A percentile compares a stretch with the other conserved stretches of the same genome.
Evolutionary conservation across 2,329 filamentous ascomycete genomes (phyloP).

Genomic region (Sporothrix mexicana): DNA sequence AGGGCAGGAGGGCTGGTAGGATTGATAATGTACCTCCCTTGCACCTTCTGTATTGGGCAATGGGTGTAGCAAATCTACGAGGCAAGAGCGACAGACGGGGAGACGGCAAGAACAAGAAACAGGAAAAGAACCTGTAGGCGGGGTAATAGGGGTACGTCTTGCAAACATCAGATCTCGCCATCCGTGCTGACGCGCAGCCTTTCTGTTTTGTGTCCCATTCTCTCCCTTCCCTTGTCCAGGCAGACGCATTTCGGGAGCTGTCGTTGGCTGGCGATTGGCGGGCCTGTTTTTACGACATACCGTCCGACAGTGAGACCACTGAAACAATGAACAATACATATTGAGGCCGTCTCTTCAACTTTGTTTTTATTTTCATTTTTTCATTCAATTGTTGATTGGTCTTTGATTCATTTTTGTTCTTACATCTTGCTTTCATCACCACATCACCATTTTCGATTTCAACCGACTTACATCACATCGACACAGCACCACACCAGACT

Average conservation of each 20-base stretch:
- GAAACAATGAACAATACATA: neutral
- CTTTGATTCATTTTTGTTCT: neutral
- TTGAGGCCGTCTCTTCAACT: neutral
- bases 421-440: neutral
- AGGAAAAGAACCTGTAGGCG: neutral
- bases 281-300: neutral
- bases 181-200: conserved; percentile 3
- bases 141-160: neutral
- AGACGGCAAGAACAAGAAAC: neutral
- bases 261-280: conserved; percentile 26
- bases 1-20: neutral
- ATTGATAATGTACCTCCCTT: neutral
- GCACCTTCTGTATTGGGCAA: conserved; percentile 22
- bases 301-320: neutral
- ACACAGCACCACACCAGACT: neutral
- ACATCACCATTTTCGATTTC: neutral
- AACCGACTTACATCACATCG: neutral
- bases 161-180: conserved; percentile 11
- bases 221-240: conserved; percentile 12
- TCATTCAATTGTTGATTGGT: neutral
- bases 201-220: no score
- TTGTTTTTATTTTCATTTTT: neutral
- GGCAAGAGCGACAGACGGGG: neutral
- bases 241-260: conserved; percentile 32
- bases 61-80: neutral